Evolutionary conservation across 306 rosid species (phyloP).

Genomic region (Quercus alba): DNA sequence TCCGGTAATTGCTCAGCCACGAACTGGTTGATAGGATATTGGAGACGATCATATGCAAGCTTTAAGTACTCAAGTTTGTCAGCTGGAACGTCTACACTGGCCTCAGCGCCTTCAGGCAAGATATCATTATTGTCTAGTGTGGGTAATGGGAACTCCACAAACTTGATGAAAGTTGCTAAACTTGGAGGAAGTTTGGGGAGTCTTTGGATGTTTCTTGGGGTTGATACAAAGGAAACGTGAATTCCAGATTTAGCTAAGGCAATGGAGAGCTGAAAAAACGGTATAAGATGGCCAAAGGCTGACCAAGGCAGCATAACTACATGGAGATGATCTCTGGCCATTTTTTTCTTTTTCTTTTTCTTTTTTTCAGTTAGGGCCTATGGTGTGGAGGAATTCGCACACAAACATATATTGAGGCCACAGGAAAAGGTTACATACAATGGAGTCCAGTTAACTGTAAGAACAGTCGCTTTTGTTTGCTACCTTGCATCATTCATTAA

Average conservation of each 20-base stretch:
- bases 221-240: constrained; percentile 23
- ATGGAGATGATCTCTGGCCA: constrained; percentile 17
- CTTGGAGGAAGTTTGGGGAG: constrained; percentile 26
- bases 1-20: constrained; percentile 12
- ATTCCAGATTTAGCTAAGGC: constrained; percentile 34
- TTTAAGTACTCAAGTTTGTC: constrained; percentile 8
- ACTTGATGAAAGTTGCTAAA: constrained; percentile 8
- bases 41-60: constrained; percentile 15
- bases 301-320: constrained; percentile 32
- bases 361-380: neutral
- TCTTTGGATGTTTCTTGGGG: constrained; percentile 31
- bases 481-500: too few relatives aligned
- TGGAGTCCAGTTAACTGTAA: too few relatives aligned
- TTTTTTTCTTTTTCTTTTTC: neutral
- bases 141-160: constrained; percentile 24
- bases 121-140: neutral
- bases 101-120: constrained; percentile 35
- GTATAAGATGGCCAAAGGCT: constrained; percentile 34
- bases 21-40: neutral
- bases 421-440: too few relatives aligned
- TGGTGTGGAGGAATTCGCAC: too few relatives aligned
- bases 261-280: constrained; percentile 28
- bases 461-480: too few relatives aligned
- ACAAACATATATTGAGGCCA: too few relatives aligned
- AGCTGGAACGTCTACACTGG: constrained; percentile 19